Conservation (phyloP, 306 rosid species). For the Rosa rugosa region DNA sequence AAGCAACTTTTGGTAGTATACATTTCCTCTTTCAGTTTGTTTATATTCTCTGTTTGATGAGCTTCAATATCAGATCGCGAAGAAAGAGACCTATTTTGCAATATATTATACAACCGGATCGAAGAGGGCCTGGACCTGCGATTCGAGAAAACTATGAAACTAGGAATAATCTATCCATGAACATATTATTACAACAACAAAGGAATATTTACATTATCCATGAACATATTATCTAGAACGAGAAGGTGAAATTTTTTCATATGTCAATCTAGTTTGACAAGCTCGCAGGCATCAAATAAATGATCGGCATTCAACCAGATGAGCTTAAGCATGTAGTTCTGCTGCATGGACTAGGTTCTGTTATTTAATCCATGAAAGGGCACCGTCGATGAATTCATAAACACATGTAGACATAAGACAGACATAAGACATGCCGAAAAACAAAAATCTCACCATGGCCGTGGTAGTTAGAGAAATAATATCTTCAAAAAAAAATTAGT, state of each 20-base stretch:
- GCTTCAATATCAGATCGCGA: neutral
- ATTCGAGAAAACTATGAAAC: neutral
- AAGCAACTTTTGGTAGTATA: constrained; percentile 15
- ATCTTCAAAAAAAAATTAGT: no score
- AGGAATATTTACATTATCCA: neutral
- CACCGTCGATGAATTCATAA: no score
- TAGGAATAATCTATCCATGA: neutral
- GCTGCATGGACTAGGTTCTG: no score
- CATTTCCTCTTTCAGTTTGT: neutral
- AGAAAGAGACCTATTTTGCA: neutral
- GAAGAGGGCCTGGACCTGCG: neutral
- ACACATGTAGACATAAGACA: no score
- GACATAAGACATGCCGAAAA: no score
- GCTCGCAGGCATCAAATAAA: neutral
- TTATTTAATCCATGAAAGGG: no score
- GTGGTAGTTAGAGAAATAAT: no score
- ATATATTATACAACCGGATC: neutral
- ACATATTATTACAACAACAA: neutral
- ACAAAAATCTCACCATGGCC: no score
- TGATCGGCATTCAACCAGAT: neutral
- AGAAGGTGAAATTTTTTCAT: neutral
- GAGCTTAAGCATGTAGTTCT: neutral
- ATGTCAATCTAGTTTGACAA: neutral
- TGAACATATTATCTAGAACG: neutral
- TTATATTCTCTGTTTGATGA: neutral